Conservation (phyloP, 2,329 filamentous ascomycete genomes). For the Stenocarpella maydis region DNA sequence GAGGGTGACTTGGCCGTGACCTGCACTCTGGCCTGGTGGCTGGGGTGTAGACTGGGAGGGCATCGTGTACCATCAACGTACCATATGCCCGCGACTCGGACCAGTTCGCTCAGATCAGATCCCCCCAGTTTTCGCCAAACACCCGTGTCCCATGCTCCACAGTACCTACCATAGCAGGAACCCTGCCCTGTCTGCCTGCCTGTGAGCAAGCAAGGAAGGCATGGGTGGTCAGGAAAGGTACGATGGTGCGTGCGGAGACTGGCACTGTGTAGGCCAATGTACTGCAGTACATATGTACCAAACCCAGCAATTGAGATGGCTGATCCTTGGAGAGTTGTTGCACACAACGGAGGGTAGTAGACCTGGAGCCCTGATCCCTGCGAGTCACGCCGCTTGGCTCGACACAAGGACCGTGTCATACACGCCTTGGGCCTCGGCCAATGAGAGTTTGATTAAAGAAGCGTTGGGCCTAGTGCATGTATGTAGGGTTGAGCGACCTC, state of each 20-base stretch:
- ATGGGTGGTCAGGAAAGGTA: neutral
- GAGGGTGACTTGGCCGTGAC: conserved; percentile 11
- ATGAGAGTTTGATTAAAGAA: conserved; percentile 12
- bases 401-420: conserved; percentile 16
- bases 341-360: neutral
- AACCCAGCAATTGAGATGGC: no score
- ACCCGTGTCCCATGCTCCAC: no score
- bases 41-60: neutral
- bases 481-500: neutral
- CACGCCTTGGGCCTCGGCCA: neutral
- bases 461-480: conserved; percentile 11
- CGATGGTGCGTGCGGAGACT: neutral
- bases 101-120: conserved; percentile 7
- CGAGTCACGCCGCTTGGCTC: conserved; percentile 20
- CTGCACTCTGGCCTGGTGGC: neutral
- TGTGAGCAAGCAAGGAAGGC: no score
- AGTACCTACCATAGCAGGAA: no score
- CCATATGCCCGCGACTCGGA: conserved; percentile 12
- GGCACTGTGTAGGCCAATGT: conserved; percentile 26
- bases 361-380: conserved; percentile 20
- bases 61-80: conserved; percentile 12
- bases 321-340: neutral
- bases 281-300: conserved; percentile 17
- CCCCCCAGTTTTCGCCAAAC: neutral
- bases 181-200: no score